Evolutionary conservation across 352 stramenopile genomes (phyloP).

Genomic region (Pythium myriotylum): DNA sequence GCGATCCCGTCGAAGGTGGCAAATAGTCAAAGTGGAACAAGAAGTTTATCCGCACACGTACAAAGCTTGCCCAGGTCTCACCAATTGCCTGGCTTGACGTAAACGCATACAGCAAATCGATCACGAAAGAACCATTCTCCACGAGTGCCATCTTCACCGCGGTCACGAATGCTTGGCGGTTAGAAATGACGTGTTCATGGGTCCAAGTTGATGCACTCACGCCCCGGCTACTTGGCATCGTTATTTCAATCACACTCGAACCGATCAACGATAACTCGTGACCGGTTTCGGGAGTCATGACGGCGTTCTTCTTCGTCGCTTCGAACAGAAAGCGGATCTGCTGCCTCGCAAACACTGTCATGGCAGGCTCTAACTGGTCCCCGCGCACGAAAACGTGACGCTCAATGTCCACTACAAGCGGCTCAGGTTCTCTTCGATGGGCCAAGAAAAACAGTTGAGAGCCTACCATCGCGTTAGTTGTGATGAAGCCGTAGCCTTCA

Average conservation of each 20-base stretch:
- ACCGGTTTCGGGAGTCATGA: neutral
- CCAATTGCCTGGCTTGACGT: neutral
- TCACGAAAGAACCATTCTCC: constrained; percentile 28
- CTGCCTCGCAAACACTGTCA: constrained; percentile 54
- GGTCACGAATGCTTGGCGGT: constrained; percentile 42
- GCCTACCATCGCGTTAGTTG: constrained; percentile 16
- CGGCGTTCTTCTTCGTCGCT: constrained; percentile 18
- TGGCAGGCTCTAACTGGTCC: constrained; percentile 42
- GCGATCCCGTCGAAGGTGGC: neutral
- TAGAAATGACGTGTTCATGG: constrained; percentile 30
- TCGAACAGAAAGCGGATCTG: constrained; percentile 48
- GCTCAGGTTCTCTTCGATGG: neutral
- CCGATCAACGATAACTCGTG: constrained; percentile 14
- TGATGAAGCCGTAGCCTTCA: constrained; percentile 18
- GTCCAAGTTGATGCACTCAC: constrained; percentile 17
- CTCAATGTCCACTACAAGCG: constrained; percentile 24
- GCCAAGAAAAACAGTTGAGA: constrained; percentile 6
- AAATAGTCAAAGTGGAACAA: constrained; percentile 49
- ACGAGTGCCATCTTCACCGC: constrained; percentile 55
- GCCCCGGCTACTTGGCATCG: constrained; percentile 8
- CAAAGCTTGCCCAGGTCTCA: neutral
- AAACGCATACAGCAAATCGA: constrained; percentile 20
- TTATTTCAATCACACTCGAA: constrained; percentile 14
- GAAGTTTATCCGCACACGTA: constrained; percentile 28
- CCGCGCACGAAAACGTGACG: constrained; percentile 45